phyloP scores from a whole-genome alignment of 73 alveolate genomes.

The Durusdinium trenchii region DNA sequence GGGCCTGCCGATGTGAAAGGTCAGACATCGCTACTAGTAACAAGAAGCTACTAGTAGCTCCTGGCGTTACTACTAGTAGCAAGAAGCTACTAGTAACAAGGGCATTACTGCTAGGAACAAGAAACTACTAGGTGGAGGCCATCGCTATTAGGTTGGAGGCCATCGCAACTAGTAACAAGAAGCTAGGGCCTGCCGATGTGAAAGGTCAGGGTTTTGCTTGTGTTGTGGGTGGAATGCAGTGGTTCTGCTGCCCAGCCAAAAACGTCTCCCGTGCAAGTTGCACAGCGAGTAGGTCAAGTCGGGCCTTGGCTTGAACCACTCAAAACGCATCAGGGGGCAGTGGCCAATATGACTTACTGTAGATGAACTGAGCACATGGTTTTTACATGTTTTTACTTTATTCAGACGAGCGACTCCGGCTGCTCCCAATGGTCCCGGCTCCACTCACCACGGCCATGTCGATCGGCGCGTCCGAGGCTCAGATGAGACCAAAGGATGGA shows the following conservation, averaged over 20 bases:
- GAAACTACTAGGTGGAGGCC: neutral
- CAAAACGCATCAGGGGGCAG: too few species aligned
- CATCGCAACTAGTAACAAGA: neutral
- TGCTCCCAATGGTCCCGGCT: neutral
- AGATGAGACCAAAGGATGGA: slow-evolving; percentile 37
- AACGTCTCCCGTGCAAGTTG: too few species aligned
- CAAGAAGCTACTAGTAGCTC: neutral
- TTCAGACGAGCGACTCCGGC: neutral
- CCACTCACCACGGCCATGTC: neutral
- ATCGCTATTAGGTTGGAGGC: neutral
- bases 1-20: neutral
- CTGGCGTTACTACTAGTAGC: neutral
- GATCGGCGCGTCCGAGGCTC: neutral
- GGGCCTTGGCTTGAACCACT: neutral
- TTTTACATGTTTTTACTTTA: neutral
- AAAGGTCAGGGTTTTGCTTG: too few species aligned
- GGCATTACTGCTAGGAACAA: neutral
- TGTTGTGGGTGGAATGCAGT: too few species aligned
- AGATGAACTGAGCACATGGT: neutral
- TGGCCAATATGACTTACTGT: too few species aligned
- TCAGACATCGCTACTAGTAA: neutral
- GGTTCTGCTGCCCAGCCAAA: too few species aligned
- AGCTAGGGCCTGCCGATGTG: too few species aligned
- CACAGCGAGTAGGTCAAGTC: too few species aligned
- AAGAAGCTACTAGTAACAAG: neutral